A percentile compares a stretch with the other conserved stretches of the same genome.
phyloP scores from a whole-genome alignment of 2,329 filamentous ascomycete species.

The Shiraia sp. region DNA sequence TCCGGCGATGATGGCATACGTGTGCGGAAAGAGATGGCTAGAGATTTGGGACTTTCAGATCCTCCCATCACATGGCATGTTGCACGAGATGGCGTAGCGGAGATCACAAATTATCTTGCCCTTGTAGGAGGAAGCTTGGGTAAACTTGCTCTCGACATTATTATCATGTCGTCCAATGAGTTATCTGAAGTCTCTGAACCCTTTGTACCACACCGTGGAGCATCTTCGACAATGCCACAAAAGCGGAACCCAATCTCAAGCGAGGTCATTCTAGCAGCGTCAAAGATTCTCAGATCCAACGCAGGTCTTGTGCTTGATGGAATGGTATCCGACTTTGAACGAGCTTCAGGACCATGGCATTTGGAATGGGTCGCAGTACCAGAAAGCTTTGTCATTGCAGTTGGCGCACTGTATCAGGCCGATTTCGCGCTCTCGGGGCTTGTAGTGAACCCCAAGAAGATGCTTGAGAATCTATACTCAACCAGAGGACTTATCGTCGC shows the following conservation, averaged over 20 bases:
- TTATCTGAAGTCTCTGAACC: conserved; percentile 60
- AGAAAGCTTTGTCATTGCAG: conserved; percentile 57
- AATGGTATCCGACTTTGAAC: conserved; percentile 63
- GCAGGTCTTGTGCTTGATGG: conserved; percentile 58
- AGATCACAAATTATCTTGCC: conserved; percentile 58
- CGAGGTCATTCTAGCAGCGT: conserved; percentile 59
- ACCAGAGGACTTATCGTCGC: conserved; percentile 60
- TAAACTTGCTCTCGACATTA: conserved; percentile 60
- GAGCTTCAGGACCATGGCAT: conserved; percentile 63
- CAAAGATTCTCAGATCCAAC: conserved; percentile 58
- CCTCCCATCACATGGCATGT: conserved; percentile 63
- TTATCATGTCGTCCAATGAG: conserved; percentile 63
- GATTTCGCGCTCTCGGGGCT: conserved; percentile 58
- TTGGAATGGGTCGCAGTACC: conserved; percentile 62
- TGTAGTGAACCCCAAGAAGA: conserved; percentile 54
- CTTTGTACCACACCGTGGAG: conserved; percentile 40
- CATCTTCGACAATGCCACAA: conserved; percentile 44
- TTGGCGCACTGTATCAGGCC: conserved; percentile 58
- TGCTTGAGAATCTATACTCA: conserved; percentile 57
- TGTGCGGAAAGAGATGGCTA: conserved; percentile 55
- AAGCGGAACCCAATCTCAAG: conserved; percentile 64
- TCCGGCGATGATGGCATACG: conserved; percentile 52
- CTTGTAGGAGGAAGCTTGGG: conserved; percentile 58
- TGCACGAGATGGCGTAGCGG: conserved; percentile 58
- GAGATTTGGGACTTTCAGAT: conserved; percentile 53